These are phyloP conservation scores for Stellera chamaejasme DNA, from an alignment of 345 rosid genomes.

Conservation along the genomic window DNA sequence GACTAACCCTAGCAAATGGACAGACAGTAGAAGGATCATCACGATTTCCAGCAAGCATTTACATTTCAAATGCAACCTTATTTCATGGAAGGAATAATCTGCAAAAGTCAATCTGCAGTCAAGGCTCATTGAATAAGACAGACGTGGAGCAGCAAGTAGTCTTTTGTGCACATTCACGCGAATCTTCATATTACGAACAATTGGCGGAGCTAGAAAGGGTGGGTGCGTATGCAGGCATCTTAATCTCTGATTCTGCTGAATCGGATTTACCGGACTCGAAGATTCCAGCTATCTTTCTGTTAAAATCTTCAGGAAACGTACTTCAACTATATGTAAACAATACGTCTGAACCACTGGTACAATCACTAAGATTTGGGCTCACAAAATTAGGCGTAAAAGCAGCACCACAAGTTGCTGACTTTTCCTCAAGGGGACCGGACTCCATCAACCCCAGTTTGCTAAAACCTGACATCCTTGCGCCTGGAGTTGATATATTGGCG, in stretches of 20 bases:
- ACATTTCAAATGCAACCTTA: no score
- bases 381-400: slow-evolving; percentile 15
- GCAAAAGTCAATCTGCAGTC: neutral
- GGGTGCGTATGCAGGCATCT: slow-evolving; percentile 29
- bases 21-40: neutral
- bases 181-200: slow-evolving; percentile 3
- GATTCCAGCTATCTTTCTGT: neutral
- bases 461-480: slow-evolving; percentile 54
- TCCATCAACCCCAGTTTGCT: slow-evolving; percentile 51
- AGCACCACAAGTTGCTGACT: slow-evolving; percentile 53
- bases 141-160: slow-evolving; percentile 31
- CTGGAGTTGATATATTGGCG: slow-evolving; percentile 58
- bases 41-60: no score
- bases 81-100: no score
- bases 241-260: slow-evolving; percentile 13
- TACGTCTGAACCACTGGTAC: no score
- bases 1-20: slow-evolving; percentile 21
- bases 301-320: neutral
- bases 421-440: slow-evolving; percentile 69
- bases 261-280: slow-evolving; percentile 11
- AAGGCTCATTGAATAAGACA: slow-evolving; percentile 14
- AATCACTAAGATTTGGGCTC: slow-evolving; percentile 4
- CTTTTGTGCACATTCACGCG: slow-evolving; percentile 17
- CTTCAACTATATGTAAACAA: no score
- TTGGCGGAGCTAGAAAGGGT: slow-evolving; percentile 17